Conservation (phyloP, 2,329 filamentous ascomycete species). For the Ceratocystis lukuohia region DNA sequence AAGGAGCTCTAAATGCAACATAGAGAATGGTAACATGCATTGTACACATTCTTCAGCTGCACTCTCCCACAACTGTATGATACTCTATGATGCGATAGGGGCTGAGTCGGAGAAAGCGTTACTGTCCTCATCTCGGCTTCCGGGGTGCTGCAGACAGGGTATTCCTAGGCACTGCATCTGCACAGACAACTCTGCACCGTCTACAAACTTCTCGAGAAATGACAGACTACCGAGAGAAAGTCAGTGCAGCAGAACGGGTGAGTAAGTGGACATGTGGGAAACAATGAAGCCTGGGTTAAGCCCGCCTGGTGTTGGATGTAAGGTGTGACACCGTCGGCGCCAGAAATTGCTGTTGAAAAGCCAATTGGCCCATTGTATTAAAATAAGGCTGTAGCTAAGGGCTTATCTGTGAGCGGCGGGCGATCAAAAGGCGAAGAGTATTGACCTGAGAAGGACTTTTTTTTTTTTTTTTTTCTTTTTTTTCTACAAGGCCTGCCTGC, state of each 20-base stretch:
- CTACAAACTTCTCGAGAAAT: slow-evolving; percentile 7
- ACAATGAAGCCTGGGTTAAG: no score
- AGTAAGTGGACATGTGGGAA: background rate
- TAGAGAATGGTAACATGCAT: background rate
- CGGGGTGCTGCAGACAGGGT: slow-evolving; percentile 5
- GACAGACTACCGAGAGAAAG: background rate
- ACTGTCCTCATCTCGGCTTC: slow-evolving; percentile 12
- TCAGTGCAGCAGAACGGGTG: background rate
- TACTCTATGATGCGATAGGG: background rate
- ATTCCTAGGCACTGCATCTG: slow-evolving; percentile 10
- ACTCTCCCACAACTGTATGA: background rate
- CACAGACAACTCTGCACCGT: slow-evolving; percentile 6
- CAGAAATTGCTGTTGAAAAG: background rate
- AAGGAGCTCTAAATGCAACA: background rate
- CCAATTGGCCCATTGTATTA: background rate
- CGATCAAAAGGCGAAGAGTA: background rate
- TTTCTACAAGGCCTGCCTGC: no score
- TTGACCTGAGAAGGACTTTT: no score
- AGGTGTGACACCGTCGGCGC: background rate
- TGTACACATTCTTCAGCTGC: background rate
- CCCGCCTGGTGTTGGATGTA: background rate
- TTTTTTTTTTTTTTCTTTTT: no score
- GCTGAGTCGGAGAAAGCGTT: background rate
- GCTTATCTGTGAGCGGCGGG: background rate
- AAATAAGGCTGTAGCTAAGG: background rate